Evolutionary conservation across 495 filamentous ascomycete genomes (phyloP), one percentile per base, ranked within the genome.

Genomic region (Neurospora tetrasperma): DNA sequence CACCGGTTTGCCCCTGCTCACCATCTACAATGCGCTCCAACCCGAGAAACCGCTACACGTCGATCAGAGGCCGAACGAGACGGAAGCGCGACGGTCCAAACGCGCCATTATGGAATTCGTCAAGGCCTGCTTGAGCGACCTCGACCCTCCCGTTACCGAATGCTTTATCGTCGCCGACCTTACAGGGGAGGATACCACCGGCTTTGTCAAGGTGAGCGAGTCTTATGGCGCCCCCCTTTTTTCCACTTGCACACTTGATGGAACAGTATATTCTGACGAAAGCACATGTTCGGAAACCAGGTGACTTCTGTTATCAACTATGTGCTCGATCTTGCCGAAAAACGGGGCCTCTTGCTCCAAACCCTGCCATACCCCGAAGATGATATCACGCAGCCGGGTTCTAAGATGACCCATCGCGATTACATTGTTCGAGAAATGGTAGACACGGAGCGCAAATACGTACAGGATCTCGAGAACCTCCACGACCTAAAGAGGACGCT

Each of bases 401-500:
- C 86, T 73, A 80, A 88, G 76, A 89, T 93, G 76, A 96, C 92
- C 70, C 93, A 94, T 78, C 86, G 93, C 48, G 90, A 97, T 72
- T 90, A 97, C 77, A 91, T 98, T 73, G 88, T 99, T 41, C 89
- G 91, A 75, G 96, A 99, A 79, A 82, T 99, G 68, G 89, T 99
- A 68, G 92, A 93, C 76, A 98, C 95, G 5, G 96, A 99, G 80
- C 90, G 96, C 48, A 96, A 97, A 79, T 99, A 99, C 75, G 96
- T 98, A n/a, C 95, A 98, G 77, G 94, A 98, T 83, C 85, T 99
- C 39, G 95, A 98, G 78, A 94, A 94, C 74, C 82, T 99, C 20
- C 94, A 98, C 78, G 91, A 94, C 70, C 88, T 98, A 72, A 98
- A 98, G 85, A 96, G 93, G 76, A 89, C 90, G 38, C 84, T 98